phyloP scores from a whole-genome alignment of 2,329 filamentous ascomycete species.

The Fusarium sp. region DNA sequence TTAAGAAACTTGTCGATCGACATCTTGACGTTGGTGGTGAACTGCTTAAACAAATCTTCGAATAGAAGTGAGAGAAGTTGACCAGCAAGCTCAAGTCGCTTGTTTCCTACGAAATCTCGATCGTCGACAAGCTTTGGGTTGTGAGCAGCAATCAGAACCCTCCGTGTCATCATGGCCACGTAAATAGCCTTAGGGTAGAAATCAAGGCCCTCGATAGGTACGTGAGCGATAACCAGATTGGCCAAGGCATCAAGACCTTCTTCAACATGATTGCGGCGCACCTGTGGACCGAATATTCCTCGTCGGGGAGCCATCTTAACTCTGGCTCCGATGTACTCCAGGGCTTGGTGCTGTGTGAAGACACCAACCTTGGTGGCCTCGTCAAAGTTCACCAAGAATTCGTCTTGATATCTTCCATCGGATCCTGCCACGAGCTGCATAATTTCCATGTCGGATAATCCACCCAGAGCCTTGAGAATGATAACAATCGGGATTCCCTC shows the following conservation, averaged over 20 bases:
- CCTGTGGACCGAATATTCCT: slow-evolving; percentile 64
- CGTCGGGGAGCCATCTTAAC: slow-evolving; percentile 87
- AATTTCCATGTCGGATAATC: slow-evolving; percentile 95
- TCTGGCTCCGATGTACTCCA: slow-evolving; percentile 89
- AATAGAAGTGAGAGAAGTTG: slow-evolving; percentile 94
- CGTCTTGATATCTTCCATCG: slow-evolving; percentile 90
- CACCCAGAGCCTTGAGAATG: slow-evolving; percentile 90
- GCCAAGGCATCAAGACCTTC: slow-evolving; percentile 94
- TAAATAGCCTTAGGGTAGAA: slow-evolving; percentile 98
- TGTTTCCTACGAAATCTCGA: slow-evolving; percentile 97
- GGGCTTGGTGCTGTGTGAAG: slow-evolving; percentile 92
- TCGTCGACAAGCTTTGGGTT: slow-evolving; percentile 93
- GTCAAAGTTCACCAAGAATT: slow-evolving; percentile 95
- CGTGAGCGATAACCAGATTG: slow-evolving; percentile 93
- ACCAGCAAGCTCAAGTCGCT: slow-evolving; percentile 92
- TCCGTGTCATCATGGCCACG: slow-evolving; percentile 96
- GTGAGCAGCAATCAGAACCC: slow-evolving; percentile 92
- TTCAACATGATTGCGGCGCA: slow-evolving; percentile 83
- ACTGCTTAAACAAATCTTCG: slow-evolving; percentile 97
- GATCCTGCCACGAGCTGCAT: slow-evolving; percentile 89
- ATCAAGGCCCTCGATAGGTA: slow-evolving; percentile 89
- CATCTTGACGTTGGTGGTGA: slow-evolving; percentile 87
- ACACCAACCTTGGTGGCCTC: slow-evolving; percentile 86
- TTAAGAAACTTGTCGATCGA: slow-evolving; percentile 96
- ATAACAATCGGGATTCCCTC: slow-evolving; percentile 97